A percentile compares a stretch with the other conserved stretches of the same genome.
Conservation (phyloP, 208 protist species). For the Naegleria fowleri region DNA sequence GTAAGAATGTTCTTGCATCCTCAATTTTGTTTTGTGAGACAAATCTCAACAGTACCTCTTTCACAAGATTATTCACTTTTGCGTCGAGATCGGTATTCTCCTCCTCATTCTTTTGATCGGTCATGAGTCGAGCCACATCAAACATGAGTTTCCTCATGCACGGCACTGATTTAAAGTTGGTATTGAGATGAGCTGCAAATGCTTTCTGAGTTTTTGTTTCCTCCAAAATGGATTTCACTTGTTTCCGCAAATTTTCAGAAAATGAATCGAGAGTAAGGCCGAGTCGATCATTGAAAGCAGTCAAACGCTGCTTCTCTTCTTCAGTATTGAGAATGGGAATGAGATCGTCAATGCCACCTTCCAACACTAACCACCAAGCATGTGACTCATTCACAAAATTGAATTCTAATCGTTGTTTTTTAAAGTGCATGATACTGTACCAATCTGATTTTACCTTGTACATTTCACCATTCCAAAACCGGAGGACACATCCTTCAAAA, state of each 20-base stretch:
- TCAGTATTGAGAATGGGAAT: neutral
- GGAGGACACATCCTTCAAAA: conserved; percentile 10
- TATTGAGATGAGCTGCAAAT: neutral
- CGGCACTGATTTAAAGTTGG: neutral
- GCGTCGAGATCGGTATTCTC: too few species aligned
- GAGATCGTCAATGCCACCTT: neutral
- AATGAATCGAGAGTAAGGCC: neutral
- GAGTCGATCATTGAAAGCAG: neutral
- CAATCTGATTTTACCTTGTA: conserved; percentile 27
- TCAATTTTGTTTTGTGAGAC: neutral
- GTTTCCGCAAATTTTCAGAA: neutral
- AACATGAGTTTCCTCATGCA: neutral
- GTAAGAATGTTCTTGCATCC: neutral
- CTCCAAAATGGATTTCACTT: neutral
- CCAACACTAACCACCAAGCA: neutral
- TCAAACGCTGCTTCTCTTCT: neutral
- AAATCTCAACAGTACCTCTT: neutral
- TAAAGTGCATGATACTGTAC: neutral
- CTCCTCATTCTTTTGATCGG: neutral
- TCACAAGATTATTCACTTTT: neutral
- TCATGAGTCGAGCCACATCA: neutral
- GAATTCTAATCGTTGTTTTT: neutral
- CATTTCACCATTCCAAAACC: conserved; percentile 20
- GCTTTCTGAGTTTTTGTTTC: neutral
- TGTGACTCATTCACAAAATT: neutral